These are phyloP conservation scores for Exophiala sideris DNA, from an alignment of 2,329 filamentous ascomycete species.

Conservation along the genomic window DNA sequence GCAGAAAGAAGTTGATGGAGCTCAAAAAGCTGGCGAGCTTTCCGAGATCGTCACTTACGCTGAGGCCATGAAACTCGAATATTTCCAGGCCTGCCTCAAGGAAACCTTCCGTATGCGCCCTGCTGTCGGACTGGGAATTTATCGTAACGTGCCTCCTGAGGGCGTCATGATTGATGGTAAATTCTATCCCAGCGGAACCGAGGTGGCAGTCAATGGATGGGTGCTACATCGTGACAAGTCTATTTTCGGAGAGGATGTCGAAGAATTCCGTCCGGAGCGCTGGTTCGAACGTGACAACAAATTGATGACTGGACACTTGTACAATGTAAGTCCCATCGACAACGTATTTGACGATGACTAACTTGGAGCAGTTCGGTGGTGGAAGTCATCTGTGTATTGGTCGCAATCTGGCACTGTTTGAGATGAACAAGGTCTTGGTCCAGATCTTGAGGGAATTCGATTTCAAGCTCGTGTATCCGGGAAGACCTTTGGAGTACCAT, in stretches of 20 bases:
- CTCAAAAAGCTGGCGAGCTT: constrained; percentile 17
- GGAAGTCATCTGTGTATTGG: constrained; percentile 57
- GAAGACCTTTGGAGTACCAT: constrained; percentile 49
- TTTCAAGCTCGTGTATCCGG: constrained; percentile 51
- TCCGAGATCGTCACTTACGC: constrained; percentile 25
- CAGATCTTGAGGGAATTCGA: constrained; percentile 54
- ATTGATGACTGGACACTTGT: constrained; percentile 54
- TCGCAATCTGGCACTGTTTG: constrained; percentile 53
- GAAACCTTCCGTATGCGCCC: constrained; percentile 28
- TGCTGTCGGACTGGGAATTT: constrained; percentile 30
- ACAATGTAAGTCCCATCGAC: constrained; percentile 42
- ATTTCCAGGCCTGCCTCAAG: constrained; percentile 27
- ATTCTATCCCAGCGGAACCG: constrained; percentile 21
- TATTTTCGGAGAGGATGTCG: constrained; percentile 41
- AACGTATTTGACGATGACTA: neutral
- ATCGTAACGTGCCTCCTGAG: constrained; percentile 29
- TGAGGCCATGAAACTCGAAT: constrained; percentile 24
- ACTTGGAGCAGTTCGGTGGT: constrained; percentile 45
- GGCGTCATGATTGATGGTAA: constrained; percentile 23
- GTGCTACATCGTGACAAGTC: constrained; percentile 41
- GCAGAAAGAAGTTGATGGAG: constrained; percentile 31
- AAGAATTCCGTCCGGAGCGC: constrained; percentile 43
- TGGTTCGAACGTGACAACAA: constrained; percentile 41
- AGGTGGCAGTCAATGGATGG: constrained; percentile 34
- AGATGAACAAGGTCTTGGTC: constrained; percentile 59